These are phyloP conservation scores for Trichoderma sp. DNA, from an alignment of 2,329 filamentous ascomycete species.

Conservation along the genomic window DNA sequence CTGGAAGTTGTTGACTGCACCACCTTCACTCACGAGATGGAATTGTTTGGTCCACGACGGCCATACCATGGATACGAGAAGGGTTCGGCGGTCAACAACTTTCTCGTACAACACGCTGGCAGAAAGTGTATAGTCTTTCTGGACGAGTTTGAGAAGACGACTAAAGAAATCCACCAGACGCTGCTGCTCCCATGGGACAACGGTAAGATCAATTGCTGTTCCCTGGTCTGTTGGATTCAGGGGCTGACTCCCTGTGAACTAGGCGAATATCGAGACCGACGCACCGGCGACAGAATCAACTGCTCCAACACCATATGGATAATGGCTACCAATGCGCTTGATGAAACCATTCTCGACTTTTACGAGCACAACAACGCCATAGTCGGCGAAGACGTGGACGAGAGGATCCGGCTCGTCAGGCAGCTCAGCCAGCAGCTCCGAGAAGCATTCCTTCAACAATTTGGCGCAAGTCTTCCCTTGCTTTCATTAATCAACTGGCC, in stretches of 20 bases:
- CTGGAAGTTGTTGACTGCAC: slow-evolving; percentile 47
- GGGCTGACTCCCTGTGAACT: neutral
- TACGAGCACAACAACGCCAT: slow-evolving; percentile 34
- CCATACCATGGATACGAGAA: slow-evolving; percentile 41
- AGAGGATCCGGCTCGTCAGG: neutral
- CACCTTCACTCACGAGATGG: slow-evolving; percentile 40
- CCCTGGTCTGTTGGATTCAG: too few species aligned
- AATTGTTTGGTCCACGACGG: slow-evolving; percentile 47
- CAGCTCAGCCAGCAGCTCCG: slow-evolving; percentile 12
- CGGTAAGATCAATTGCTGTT: slow-evolving; percentile 35
- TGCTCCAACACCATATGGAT: slow-evolving; percentile 53
- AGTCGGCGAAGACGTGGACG: neutral
- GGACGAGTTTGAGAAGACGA: slow-evolving; percentile 56
- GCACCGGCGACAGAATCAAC: slow-evolving; percentile 40
- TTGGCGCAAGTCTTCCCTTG: neutral
- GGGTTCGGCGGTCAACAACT: slow-evolving; percentile 52
- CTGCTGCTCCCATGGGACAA: slow-evolving; percentile 50
- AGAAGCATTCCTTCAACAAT: slow-evolving; percentile 12
- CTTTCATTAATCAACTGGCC: fast-evolving
- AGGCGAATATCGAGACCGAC: slow-evolving; percentile 46
- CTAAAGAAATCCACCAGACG: slow-evolving; percentile 43
- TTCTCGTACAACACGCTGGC: slow-evolving; percentile 44
- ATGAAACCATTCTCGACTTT: slow-evolving; percentile 45
- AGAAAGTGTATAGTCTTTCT: slow-evolving; percentile 50
- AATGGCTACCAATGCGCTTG: slow-evolving; percentile 49